Base-by-base conservation (phyloP, 225 moss, liverwort and hornwort genomes). In the Pseudisothecium myosuroides region DNA sequence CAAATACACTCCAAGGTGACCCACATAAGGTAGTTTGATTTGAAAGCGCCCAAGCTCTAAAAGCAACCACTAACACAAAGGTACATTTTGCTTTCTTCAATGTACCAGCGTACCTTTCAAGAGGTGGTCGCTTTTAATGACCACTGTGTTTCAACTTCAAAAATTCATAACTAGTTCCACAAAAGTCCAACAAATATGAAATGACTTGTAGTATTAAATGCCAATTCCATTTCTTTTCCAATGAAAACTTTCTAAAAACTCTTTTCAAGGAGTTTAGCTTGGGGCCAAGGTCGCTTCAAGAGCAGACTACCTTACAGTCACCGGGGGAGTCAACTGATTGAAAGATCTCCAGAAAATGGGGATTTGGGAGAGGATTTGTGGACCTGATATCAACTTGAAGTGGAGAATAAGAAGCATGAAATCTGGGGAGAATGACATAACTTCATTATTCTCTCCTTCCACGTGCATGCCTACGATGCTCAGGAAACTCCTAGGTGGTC, bases 391-490 rank as follows among this genome's bases (percentile, higher is more conserved):
- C 85, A 39, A 27, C 17, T 86, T 83, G 79, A 72, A 83, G 88
- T 83, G 59, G 88, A 90, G 87, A 87, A 92, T 87, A 76, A 87
- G 82, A 80, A 82, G 89, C 88, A 89, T 66, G 83, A 88, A 85
- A 88, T 65, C 27, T 17, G 26, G 91, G 87, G 73, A 64, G 89
- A 89, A 91, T 88, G 79, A 83, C 60, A 83, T 88, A 84, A 80
- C 62, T 81, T 52, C 32, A 16, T 61, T 87, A 89, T 87, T 85
- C 62, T 43, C 71, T 85, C 37, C 68, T 91, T 88, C 82, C 89
- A 88, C 72, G 82, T 89, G 89, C 85, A 71, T 68, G 81, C 84
- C 83, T 80, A 68, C n/a, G 1, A 14, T 55, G 50, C 76, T 62
- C 64, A 84, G 29, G 71, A 68, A 73, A 80, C 67, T 37, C 28